Base-by-base conservation (phyloP, 2,329 filamentous ascomycete genomes). In the Emmonsiellopsis sp. region DNA sequence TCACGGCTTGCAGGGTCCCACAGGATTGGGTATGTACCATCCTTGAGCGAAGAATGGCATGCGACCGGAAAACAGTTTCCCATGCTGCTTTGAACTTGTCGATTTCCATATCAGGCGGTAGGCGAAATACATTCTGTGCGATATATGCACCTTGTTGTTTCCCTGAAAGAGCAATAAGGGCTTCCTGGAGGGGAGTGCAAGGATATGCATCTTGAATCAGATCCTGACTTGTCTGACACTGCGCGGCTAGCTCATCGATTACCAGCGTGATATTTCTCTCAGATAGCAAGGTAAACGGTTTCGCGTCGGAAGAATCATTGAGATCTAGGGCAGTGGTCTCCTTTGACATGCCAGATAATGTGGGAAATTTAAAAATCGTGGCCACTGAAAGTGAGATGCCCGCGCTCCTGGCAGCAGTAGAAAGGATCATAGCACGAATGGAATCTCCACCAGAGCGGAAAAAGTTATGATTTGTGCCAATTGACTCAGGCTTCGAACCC, bases 331-430 rank as follows among this genome's bases (percentile, higher is more conserved):
- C 70, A 44, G 70, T 69, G 54, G 79, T 60, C 1, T 69, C 65
- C 41, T 70, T 70, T 7, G 79, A 77, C 69, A 82, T 76, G 43
- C 80, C 77, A 51, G 62, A 35, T 5, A 52, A 35, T 13, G 32
- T 26, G 6, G 15, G 44, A 41, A 30, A n/a, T 15, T 37, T 8
- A 43, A 63, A 62, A 13, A 63, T 56, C 9, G 58, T 60, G 16
- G 51, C 56, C 8, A 53, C 35, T n/a, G 43, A 20, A 13, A 53
- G 11, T 30, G 20, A 30, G 15, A 53, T 16, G 10, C 44, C 44
- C 11, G 26, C 8, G 11, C 34, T 40, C 7, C 26, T 10, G 6
- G 43, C 34, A 6, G 15, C 20, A n/a, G 44, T 32, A n/a, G 41
- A 31, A 5, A 53, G 16, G 6, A 7, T 37, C 43, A 53, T 47